Evolutionary conservation across 164 flowering plant species (phyloP).

Genomic region (Liriodendron chinense): DNA sequence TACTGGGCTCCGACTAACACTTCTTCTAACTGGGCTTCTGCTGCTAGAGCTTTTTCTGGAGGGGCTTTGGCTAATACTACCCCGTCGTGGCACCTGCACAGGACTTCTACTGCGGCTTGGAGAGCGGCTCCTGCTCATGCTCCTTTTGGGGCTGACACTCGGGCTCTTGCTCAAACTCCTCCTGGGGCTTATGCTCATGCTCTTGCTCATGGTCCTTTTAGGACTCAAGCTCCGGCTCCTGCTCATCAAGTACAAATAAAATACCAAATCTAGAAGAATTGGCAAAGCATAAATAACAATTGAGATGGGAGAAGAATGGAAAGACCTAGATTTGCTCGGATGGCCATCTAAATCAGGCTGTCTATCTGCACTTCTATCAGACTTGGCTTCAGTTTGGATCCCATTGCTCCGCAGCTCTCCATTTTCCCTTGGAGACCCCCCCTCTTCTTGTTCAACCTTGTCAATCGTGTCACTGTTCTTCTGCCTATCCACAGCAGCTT

Average conservation of each 20-base stretch:
- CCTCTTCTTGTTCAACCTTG: conserved; percentile 34
- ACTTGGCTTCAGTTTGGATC: conserved; percentile 35
- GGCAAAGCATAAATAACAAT: background rate
- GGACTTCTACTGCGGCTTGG: conserved; percentile 43
- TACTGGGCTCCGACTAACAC: conserved; percentile 43
- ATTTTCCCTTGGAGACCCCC: conserved; percentile 57
- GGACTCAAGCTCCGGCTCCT: conserved; percentile 89
- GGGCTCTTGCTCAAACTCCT: conserved; percentile 67
- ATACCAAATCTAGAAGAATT: background rate
- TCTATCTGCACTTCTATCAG: conserved; percentile 52
- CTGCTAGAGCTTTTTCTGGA: conserved; percentile 42
- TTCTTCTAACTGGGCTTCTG: conserved; percentile 50
- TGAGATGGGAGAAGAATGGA: background rate
- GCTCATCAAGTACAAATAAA: conserved; percentile 39
- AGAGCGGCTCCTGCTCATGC: conserved; percentile 46
- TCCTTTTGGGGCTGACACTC: conserved; percentile 38
- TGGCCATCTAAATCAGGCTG: conserved; percentile 75
- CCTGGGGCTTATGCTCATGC: conserved; percentile 80
- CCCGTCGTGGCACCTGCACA: conserved; percentile 22
- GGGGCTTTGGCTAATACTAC: conserved; percentile 54
- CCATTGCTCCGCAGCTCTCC: conserved; percentile 70
- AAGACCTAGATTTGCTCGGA: conserved; percentile 79
- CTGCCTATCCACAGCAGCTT: conserved; percentile 22
- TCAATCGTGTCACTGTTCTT: conserved; percentile 35
- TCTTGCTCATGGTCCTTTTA: conserved; percentile 61